Evolutionary conservation across 306 rosid species (phyloP).

Genomic region (Leucaena leucocephala): DNA sequence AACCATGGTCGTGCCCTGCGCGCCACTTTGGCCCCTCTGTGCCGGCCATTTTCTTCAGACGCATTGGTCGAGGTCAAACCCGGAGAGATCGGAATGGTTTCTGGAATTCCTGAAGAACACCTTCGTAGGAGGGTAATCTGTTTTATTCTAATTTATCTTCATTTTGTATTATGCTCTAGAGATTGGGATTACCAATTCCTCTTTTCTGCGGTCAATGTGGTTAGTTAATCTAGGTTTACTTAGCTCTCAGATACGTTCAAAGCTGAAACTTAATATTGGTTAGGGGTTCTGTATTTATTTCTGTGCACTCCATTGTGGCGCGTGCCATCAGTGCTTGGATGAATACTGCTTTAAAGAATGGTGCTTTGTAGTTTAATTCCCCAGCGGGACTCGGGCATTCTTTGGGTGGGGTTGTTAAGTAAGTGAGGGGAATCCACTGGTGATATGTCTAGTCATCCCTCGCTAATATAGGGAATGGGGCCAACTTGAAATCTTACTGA

Average conservation of each 20-base stretch:
- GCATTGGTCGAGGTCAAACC: conserved; percentile 70
- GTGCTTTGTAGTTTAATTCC: neutral
- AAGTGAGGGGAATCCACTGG: neutral
- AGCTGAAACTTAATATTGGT: neutral
- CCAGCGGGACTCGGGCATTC: neutral
- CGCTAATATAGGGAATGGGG: neutral
- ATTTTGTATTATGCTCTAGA: neutral
- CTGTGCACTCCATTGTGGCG: neutral
- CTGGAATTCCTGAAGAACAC: conserved; percentile 93
- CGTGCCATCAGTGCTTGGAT: neutral
- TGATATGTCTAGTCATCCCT: neutral
- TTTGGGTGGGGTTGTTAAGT: neutral
- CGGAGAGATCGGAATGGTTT: conserved; percentile 87
- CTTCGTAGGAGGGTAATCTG: conserved; percentile 65
- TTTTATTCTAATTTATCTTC: neutral
- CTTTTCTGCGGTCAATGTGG: neutral
- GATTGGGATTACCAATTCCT: neutral
- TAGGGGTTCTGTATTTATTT: neutral
- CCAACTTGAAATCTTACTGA: conserved; percentile 3
- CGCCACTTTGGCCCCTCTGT: conserved; percentile 44
- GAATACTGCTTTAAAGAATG: neutral
- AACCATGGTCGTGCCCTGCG: conserved; percentile 56
- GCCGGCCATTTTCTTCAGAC: conserved; percentile 60
- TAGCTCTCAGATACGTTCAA: neutral
- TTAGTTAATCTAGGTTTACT: conserved; percentile 20